Evolutionary conservation across 2,329 filamentous ascomycete genomes (phyloP).

Genomic region (Macroventuria anomochaeta): DNA sequence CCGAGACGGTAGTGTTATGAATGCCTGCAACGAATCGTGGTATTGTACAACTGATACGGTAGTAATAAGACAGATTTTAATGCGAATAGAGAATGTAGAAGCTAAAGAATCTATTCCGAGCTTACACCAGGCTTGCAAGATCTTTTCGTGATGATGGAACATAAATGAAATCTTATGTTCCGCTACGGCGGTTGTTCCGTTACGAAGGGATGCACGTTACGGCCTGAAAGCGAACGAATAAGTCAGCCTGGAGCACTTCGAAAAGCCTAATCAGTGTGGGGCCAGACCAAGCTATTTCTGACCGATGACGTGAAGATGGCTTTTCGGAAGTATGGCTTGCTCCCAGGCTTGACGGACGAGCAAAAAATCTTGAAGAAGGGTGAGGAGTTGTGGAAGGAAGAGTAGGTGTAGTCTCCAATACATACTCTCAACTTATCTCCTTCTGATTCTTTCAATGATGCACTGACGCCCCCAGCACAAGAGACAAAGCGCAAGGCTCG

Average conservation of each 20-base stretch:
- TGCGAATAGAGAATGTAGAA: no score
- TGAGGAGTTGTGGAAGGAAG: background rate
- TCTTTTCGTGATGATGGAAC: no score
- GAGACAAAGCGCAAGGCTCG: background rate
- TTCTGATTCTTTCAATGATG: no score
- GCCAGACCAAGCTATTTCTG: conserved; percentile 2
- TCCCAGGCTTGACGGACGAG: background rate
- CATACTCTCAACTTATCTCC: no score
- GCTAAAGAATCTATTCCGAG: no score
- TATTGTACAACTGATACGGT: no score
- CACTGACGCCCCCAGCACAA: background rate
- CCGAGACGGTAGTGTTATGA: no score
- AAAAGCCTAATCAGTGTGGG: conserved; percentile 4
- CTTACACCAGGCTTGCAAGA: no score
- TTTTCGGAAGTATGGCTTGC: background rate
- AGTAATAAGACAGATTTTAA: no score
- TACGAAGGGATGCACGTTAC: conserved; percentile 3
- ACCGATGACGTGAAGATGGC: background rate
- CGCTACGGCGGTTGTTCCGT: no score
- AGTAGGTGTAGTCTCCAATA: background rate
- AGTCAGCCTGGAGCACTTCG: background rate
- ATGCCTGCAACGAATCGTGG: no score
- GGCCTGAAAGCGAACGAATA: conserved; percentile 2
- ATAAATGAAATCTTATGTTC: no score
- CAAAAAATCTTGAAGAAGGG: background rate